Conservation (phyloP, 2,329 filamentous ascomycete genomes). For the Grosmannia serpens region DNA sequence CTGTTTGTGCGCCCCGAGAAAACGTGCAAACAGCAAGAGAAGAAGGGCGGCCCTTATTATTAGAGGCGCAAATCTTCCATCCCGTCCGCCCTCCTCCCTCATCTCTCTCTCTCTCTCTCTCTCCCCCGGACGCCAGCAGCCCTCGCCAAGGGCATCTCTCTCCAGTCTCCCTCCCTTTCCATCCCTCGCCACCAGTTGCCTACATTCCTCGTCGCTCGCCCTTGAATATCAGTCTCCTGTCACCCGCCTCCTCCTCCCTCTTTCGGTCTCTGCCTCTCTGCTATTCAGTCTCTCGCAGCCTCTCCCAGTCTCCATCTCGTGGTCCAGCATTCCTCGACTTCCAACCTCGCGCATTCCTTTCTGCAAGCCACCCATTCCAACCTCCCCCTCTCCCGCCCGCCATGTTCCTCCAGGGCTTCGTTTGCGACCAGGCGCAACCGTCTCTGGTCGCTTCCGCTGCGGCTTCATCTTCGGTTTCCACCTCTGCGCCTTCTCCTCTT, state of each 20-base stretch:
- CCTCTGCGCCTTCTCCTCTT: background rate
- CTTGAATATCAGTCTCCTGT: background rate
- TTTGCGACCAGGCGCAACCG: slow-evolving; percentile 10
- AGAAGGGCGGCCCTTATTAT: background rate
- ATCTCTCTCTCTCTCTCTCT: no score
- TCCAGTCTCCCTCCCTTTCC: background rate
- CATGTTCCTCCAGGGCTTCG: slow-evolving; percentile 11
- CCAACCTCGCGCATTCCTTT: background rate
- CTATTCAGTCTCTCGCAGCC: background rate
- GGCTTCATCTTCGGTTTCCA: no score
- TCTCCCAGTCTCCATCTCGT: background rate
- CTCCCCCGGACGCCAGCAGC: no score
- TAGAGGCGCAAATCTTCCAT: no score
- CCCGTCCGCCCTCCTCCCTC: no score
- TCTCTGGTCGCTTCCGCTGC: background rate
- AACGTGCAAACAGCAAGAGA: background rate
- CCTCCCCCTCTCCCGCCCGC: background rate
- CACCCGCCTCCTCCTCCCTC: background rate
- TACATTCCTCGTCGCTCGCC: background rate
- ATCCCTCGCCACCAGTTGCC: background rate
- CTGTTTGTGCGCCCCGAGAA: no score
- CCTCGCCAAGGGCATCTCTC: background rate
- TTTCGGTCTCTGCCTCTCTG: background rate
- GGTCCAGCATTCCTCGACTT: background rate
- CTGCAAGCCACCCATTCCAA: background rate